These are phyloP conservation scores for Ustilago esculenta DNA, from an alignment of 1,284 basidiomycete species.

Conservation along the genomic window DNA sequence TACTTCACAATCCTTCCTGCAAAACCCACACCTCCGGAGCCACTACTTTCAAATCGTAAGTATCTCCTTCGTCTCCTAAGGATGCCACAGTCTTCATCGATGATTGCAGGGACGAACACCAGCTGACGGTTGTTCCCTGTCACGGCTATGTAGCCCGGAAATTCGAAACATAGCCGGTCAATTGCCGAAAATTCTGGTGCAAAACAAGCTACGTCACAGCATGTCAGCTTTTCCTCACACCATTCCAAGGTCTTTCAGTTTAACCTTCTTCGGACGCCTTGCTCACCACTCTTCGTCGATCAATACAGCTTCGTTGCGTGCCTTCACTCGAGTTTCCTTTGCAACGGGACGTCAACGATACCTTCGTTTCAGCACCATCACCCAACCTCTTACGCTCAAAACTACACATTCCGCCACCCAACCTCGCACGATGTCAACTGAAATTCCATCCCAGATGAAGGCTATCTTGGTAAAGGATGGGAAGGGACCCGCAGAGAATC, in stretches of 20 bases:
- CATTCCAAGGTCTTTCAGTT: background rate
- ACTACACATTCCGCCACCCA: background rate
- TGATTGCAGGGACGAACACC: too few species aligned
- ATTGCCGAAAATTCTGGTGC: background rate
- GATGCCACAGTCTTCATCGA: too few species aligned
- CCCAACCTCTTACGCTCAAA: background rate
- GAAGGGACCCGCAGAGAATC: constrained; percentile 78
- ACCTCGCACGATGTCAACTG: constrained; percentile 22
- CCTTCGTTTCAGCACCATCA: background rate
- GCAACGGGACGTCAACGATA: background rate
- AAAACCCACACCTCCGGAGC: too few species aligned
- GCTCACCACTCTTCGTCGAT: background rate
- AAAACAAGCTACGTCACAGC: constrained; percentile 17
- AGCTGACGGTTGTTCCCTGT: too few species aligned
- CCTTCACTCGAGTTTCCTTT: constrained; percentile 5
- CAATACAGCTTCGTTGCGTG: background rate
- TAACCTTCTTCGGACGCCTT: background rate
- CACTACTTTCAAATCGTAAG: too few species aligned
- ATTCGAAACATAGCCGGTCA: constrained; percentile 23
- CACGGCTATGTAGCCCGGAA: constrained; percentile 40
- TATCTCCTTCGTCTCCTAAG: too few species aligned
- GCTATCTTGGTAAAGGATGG: constrained; percentile 83
- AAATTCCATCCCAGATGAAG: constrained; percentile 73
- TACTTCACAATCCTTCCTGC: too few species aligned
- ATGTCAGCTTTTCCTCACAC: constrained; percentile 13